phyloP scores from a whole-genome alignment of 2,329 filamentous ascomycete species.

The Alternaria sp. region DNA sequence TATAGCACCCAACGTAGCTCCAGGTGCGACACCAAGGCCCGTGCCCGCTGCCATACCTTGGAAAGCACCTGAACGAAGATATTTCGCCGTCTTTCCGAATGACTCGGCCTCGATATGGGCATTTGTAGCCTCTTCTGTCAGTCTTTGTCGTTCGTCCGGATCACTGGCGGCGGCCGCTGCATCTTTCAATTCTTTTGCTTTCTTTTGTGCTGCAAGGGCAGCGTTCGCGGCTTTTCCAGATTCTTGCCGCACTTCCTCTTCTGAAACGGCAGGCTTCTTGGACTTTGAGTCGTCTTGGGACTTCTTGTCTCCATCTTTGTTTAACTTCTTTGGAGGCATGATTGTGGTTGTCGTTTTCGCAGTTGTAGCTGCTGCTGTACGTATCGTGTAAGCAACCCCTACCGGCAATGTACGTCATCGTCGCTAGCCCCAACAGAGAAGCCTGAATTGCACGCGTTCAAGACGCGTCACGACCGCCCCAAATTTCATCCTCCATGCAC shows the following conservation, averaged over 20 bases:
- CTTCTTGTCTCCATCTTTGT: conserved; percentile 4
- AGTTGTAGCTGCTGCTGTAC: background rate
- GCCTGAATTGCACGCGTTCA: conserved; percentile 6
- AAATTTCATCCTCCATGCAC: background rate
- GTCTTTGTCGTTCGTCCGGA: conserved; percentile 28
- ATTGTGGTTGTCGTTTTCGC: background rate
- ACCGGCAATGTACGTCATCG: conserved; percentile 12
- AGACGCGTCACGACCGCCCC: background rate
- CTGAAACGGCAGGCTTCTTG: conserved; percentile 22
- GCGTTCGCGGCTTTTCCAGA: conserved; percentile 30
- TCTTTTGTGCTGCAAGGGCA: conserved; percentile 27
- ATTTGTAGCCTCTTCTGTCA: conserved; percentile 33
- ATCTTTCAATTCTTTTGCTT: conserved; percentile 29
- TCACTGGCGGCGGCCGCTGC: conserved; percentile 27
- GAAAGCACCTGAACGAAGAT: conserved; percentile 33
- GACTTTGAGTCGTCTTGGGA: background rate
- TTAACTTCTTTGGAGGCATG: conserved; percentile 14
- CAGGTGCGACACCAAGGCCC: conserved; percentile 31
- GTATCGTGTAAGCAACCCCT: background rate
- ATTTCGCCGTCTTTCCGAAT: conserved; percentile 36
- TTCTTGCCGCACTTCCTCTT: conserved; percentile 29
- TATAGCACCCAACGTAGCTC: conserved; percentile 28
- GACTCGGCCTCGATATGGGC: conserved; percentile 34
- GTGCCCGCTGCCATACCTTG: conserved; percentile 35
- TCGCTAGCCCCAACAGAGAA: conserved; percentile 9